Conservation (phyloP, 2,329 filamentous ascomycete species). For the Pseudogymnoascus sp. region DNA sequence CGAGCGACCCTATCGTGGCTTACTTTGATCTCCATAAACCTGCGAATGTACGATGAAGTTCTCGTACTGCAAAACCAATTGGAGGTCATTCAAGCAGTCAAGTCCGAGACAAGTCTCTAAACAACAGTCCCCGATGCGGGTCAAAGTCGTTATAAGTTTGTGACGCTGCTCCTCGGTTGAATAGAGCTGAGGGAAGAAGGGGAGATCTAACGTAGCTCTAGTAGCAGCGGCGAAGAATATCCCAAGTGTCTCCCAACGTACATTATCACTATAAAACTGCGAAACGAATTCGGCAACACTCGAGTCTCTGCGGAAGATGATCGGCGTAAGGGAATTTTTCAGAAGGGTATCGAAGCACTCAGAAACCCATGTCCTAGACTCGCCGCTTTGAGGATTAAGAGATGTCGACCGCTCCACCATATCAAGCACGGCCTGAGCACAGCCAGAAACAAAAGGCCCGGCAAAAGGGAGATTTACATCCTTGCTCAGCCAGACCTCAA, state of each 20-base stretch:
- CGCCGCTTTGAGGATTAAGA: neutral
- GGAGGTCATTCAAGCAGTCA: conserved; percentile 36
- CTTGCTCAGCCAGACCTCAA: conserved; percentile 2
- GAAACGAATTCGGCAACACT: neutral
- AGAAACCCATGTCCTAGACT: neutral
- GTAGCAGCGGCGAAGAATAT: conserved; percentile 11
- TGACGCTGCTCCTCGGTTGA: conserved; percentile 15
- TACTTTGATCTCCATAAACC: conserved; percentile 39
- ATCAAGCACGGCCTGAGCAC: conserved; percentile 2
- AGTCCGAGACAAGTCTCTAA: conserved; percentile 21
- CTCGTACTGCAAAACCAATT: conserved; percentile 39
- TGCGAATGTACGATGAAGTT: conserved; percentile 40
- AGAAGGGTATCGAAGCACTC: neutral
- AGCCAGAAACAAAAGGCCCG: neutral
- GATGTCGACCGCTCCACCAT: neutral
- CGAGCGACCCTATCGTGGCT: conserved; percentile 13
- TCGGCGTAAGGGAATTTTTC: neutral
- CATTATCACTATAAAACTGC: conserved; percentile 4
- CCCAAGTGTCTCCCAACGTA: conserved; percentile 13
- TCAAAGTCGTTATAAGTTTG: conserved; percentile 16
- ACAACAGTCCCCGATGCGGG: conserved; percentile 20
- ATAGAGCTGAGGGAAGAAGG: conserved; percentile 12
- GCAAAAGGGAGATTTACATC: conserved; percentile 9
- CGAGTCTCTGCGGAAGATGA: neutral
- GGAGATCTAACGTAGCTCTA: conserved; percentile 19